Evolutionary conservation across 345 rosid species (phyloP).

Genomic region (Citrus unshiu): DNA sequence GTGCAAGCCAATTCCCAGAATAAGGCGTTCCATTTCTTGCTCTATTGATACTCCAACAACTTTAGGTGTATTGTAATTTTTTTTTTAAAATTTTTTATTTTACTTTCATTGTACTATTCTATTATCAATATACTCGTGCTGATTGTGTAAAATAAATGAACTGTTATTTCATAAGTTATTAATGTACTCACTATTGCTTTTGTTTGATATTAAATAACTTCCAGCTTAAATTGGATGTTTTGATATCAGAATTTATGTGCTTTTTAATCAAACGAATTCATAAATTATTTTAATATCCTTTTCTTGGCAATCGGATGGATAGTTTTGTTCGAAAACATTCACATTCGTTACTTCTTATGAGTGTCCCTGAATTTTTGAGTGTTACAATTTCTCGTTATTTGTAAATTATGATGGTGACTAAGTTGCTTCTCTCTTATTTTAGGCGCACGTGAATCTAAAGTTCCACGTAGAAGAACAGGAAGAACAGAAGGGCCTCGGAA

Average conservation of each 20-base stretch:
- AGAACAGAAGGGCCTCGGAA: conserved; percentile 77
- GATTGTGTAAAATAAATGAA: not conserved
- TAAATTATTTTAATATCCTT: not conserved
- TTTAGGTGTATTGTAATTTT: conserved; percentile 31
- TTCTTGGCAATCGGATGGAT: not conserved
- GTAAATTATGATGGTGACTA: not conserved
- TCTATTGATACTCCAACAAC: conserved; percentile 47
- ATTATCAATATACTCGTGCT: not conserved
- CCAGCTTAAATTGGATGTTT: too few species aligned
- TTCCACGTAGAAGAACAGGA: conserved; percentile 50
- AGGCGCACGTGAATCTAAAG: conserved; percentile 47
- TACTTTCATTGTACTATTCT: not conserved
- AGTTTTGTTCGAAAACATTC: not conserved
- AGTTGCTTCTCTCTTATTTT: conserved; percentile 11
- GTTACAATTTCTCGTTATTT: not conserved
- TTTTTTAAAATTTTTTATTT: not conserved
- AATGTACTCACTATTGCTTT: not conserved
- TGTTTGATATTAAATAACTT: not conserved
- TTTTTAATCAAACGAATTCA: not conserved
- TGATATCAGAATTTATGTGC: not conserved
- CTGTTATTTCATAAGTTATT: not conserved
- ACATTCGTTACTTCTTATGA: not conserved
- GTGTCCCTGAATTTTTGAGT: not conserved
- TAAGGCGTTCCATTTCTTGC: conserved; percentile 41
- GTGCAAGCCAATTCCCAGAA: conserved; percentile 21